Evolutionary conservation across 2,329 filamentous ascomycete genomes (phyloP).

Genomic region (Leptographium procerum): DNA sequence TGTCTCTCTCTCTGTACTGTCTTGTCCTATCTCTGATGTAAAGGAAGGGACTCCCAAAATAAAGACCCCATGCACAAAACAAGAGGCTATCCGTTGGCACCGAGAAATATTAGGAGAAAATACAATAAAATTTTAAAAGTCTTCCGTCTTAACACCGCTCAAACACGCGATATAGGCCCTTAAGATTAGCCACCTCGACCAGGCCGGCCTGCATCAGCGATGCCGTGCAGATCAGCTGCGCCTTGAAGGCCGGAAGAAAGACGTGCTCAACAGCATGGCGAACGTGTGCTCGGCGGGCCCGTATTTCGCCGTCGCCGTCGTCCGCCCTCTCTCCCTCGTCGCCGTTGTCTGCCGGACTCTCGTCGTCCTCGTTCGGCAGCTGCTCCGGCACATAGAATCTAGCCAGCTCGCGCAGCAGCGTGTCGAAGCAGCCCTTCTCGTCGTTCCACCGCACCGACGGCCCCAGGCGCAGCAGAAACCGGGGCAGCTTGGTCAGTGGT

Average conservation of each 20-base stretch:
- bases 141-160: slow-evolving; percentile 66
- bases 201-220: slow-evolving; percentile 62
- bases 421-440: slow-evolving; percentile 76
- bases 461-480: slow-evolving; percentile 77
- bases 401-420: slow-evolving; percentile 76
- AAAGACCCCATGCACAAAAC: no score
- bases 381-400: slow-evolving; percentile 85
- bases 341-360: slow-evolving; percentile 11
- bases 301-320: slow-evolving; percentile 34
- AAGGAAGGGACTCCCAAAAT: no score
- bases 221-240: slow-evolving; percentile 71
- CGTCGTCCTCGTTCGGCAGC: slow-evolving; percentile 39
- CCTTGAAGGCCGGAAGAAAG: slow-evolving; percentile 81
- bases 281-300: slow-evolving; percentile 56
- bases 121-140: no score
- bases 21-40: no score
- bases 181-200: slow-evolving; percentile 81
- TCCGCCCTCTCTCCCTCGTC: slow-evolving; percentile 12
- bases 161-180: slow-evolving; percentile 88
- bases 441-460: slow-evolving; percentile 79
- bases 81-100: no score
- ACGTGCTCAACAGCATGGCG: slow-evolving; percentile 68
- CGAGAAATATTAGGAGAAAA: no score
- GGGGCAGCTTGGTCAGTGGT: slow-evolving; percentile 72
- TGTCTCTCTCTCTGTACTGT: no score